phyloP scores from a whole-genome alignment of 768 basidiomycete species.

The Suillus plorans region DNA sequence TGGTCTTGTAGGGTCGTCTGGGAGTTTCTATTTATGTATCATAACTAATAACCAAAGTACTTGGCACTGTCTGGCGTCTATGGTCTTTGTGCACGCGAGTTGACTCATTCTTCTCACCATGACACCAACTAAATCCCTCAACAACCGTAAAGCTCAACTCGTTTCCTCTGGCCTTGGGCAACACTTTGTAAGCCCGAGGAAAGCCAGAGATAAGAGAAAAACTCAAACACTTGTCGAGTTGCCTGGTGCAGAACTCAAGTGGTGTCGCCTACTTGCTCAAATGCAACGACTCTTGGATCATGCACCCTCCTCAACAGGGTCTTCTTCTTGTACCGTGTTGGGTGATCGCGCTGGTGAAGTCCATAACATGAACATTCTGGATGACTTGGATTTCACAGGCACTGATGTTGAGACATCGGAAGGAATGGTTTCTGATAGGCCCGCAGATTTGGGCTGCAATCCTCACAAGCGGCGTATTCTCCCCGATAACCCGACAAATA shows the following conservation, averaged over 20 bases:
- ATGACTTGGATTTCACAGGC: too few species aligned
- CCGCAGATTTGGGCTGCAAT: too few species aligned
- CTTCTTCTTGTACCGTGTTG: neutral
- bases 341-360: too few species aligned
- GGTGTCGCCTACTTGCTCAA: neutral
- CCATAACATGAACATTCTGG: too few species aligned
- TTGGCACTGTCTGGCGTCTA: neutral
- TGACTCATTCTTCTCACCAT: neutral
- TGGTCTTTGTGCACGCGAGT: neutral
- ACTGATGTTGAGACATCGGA: too few species aligned
- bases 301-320: neutral
- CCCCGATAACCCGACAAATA: too few species aligned
- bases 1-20: too few species aligned
- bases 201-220: constrained; percentile 3
- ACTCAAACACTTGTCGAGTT: neutral
- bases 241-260: neutral
- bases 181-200: neutral
- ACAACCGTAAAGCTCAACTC: neutral
- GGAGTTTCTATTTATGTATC: too few species aligned
- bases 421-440: too few species aligned
- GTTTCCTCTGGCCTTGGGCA: neutral
- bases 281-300: neutral
- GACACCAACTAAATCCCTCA: neutral
- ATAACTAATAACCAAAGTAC: too few species aligned
- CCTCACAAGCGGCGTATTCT: too few species aligned